Evolutionary conservation across 2,329 filamentous ascomycete species (phyloP).

Genomic region (Clonostachys chloroleuca): DNA sequence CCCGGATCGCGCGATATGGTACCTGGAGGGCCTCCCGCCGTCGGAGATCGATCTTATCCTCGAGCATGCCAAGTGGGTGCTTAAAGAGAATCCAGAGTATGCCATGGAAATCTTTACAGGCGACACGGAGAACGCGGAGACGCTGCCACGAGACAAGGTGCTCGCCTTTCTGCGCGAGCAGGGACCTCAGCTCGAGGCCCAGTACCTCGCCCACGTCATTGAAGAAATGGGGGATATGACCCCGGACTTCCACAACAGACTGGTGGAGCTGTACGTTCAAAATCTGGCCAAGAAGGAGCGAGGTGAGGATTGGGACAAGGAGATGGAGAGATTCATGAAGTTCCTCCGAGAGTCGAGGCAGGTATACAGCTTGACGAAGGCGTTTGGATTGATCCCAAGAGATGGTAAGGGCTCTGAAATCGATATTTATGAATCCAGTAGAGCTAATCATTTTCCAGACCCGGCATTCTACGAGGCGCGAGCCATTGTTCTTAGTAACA

Average conservation of each 20-base stretch:
- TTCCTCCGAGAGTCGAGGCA: conserved; percentile 74
- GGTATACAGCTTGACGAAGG: conserved; percentile 71
- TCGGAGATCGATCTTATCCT: conserved; percentile 88
- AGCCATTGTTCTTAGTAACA: conserved; percentile 87
- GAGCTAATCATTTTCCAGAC: conserved; percentile 44
- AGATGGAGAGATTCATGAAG: conserved; percentile 62
- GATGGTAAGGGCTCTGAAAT: conserved; percentile 56
- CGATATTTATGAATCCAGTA: neutral
- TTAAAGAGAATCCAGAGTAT: conserved; percentile 65
- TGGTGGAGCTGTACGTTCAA: conserved; percentile 68
- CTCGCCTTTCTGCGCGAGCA: conserved; percentile 69
- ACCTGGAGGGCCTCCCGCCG: conserved; percentile 83
- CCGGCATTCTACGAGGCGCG: conserved; percentile 83
- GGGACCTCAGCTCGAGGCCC: conserved; percentile 66
- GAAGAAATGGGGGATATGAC: conserved; percentile 79
- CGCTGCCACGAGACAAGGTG: conserved; percentile 72
- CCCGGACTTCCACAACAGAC: conserved; percentile 80
- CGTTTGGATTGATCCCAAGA: conserved; percentile 71
- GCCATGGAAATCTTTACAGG: conserved; percentile 93
- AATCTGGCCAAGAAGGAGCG: conserved; percentile 41
- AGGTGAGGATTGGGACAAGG: conserved; percentile 46
- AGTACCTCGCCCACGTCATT: conserved; percentile 88
- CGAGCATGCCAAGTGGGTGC: conserved; percentile 86
- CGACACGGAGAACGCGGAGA: conserved; percentile 93
- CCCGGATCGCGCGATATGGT: conserved; percentile 77